phyloP scores from a whole-genome alignment of 2,329 filamentous ascomycete genomes.

The Alternaria alternata region DNA sequence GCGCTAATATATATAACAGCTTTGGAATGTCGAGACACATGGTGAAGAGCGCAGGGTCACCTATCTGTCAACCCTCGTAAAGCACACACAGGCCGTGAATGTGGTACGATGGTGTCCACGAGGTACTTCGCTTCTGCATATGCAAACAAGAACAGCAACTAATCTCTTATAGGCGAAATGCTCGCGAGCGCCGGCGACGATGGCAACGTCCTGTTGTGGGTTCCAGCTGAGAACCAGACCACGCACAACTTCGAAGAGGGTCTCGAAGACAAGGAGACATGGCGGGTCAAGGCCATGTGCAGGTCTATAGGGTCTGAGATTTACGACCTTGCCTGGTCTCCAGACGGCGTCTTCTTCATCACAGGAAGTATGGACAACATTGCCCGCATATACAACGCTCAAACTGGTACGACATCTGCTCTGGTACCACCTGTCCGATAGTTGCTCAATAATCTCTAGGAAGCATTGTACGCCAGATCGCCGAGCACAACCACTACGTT shows the following conservation, averaged over 20 bases:
- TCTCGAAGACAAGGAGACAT: constrained; percentile 93
- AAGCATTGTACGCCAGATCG: constrained; percentile 79
- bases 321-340: constrained; percentile 98
- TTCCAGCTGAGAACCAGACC: constrained; percentile 79
- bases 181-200: constrained; percentile 96
- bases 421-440: constrained; percentile 13
- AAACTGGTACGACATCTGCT: constrained; percentile 70
- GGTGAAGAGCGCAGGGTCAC: constrained; percentile 89
- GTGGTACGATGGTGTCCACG: constrained; percentile 95
- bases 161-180: constrained; percentile 73
- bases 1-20: constrained; percentile 61
- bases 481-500: constrained; percentile 97
- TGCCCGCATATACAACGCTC: constrained; percentile 93
- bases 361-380: constrained; percentile 99
- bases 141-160: constrained; percentile 15
- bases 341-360: constrained; percentile 95
- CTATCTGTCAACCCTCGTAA: constrained; percentile 88
- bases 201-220: constrained; percentile 96
- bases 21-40: constrained; percentile 89
- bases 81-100: constrained; percentile 97
- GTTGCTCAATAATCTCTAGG: constrained; percentile 36
- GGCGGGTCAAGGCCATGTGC: constrained; percentile 98
- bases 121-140: constrained; percentile 64
- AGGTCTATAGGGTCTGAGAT: constrained; percentile 94
- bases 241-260: constrained; percentile 81